Evolutionary conservation across 2,329 filamentous ascomycete genomes (phyloP), one percentile per base, ranked within the genome.

Genomic region (Aureobasidium sp.): DNA sequence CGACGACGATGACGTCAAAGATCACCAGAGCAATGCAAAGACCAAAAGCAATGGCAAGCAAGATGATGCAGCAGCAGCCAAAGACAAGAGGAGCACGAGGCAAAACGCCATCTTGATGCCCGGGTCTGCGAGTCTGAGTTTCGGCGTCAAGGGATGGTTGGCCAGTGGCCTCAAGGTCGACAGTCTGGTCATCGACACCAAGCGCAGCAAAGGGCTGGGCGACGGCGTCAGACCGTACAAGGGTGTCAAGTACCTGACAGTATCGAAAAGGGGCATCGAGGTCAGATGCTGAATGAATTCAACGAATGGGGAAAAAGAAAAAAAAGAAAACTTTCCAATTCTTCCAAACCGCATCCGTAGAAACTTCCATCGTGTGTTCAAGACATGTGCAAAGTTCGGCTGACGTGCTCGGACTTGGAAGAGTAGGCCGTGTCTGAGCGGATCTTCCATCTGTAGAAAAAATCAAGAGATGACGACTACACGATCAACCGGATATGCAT

Each of bases 171-270:
- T 85, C 60, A 79, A 75, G 56, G 81, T 85, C 1, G 81, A 84
- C 50, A 78, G 76, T 59, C 64, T 85, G 57, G 73, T 74, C n/a
- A 69, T 85, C 12, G 80, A 84, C 66, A 75, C 81, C n/a, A 84
- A 87, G 67, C 90, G 85, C 71, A 95, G 88, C 68, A 80, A 85
- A 54, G 93, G 93, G 0, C 64, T 98, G 40, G 89, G 89, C 0
- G 89, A 95, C 60, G 83, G 86, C 2, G 83, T 97, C 34, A 94
- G 90, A 71, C 93, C 93, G 21, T 97, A 95, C 71, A 98, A 97
- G 72, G 93, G 93, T 1, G 93, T 98, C 60, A 98, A 98, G 71
- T 98, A 98, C 70, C 68, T 98, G 62, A 96, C 90, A 60, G 79
- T 83, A 11, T 82, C 79, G 64, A 70, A 72, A 55, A 73, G 73